Base-by-base conservation (phyloP, 2,329 filamentous ascomycete species). In the Elsinoe batatas region DNA sequence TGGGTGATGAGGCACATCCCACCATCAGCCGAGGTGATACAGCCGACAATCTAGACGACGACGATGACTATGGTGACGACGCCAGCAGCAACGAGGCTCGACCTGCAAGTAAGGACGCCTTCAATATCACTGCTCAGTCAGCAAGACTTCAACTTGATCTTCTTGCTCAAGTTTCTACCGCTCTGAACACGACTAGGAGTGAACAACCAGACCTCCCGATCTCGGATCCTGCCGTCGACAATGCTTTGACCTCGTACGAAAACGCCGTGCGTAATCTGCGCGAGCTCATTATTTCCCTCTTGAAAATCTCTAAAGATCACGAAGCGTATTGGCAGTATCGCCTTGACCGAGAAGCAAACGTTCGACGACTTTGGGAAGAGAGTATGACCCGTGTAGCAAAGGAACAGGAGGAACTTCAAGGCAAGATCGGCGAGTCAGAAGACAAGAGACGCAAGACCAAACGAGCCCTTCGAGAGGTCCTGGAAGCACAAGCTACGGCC, bases 291-390 rank as follows among this genome's bases (percentile, higher is more conserved):
- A 85, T 87, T 17, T 90, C 96, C 67, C 77, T 98, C 7, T 76
- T 96, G 46, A 88, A 91, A 51, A 97, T 98, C 64, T 91, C 91
- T 7, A 85, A 87, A 64, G 93, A 98, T 67, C 86, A 94, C 53
- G 93, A 98, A 70, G 84, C 89, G 0, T 95, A 95, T 68, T 98
- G 93, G 93, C 91, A 97, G 69, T 94, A 95, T 67, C 84, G 91
- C 12, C 76, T 98, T 38, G 91, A 95, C 62, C 85, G 90, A 54
- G 93, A 98, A 72, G 84, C 85, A 42, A 88, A 95, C 67, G 85
- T 97, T 72, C 83, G 93, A 36, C 85, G 88, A 58, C 88, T 98
- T 82, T 98, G 93, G 93, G 93, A 98, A 71, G 93, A 98, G 65
- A 97, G 91, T 71, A 96, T 98, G 93, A 90, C 93, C 8, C 84